Conservation (phyloP, 192 early-diverging fungal species). For the Lobosporangium transversale region DNA sequence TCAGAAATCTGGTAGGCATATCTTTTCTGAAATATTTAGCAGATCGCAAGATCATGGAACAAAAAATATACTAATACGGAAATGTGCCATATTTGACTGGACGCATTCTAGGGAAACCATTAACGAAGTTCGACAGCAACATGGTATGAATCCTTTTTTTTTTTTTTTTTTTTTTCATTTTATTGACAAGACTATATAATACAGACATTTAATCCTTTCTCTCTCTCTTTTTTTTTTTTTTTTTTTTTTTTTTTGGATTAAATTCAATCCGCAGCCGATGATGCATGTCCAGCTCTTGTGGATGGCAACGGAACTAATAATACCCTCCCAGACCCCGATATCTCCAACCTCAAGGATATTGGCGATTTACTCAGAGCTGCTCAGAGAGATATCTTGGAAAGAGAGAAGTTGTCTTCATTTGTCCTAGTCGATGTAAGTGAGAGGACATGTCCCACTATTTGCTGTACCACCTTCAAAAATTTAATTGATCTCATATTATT, state of each 20-base stretch:
- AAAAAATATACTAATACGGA: not conserved
- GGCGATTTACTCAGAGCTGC: constrained; percentile 66
- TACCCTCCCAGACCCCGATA: constrained; percentile 69
- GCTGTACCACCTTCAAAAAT: not conserved
- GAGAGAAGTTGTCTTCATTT: constrained; percentile 67
- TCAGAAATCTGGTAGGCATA: constrained; percentile 58
- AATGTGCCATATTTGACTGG: not conserved
- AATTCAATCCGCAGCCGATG: not conserved
- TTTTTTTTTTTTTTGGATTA: not conserved
- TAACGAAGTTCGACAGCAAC: constrained; percentile 22
- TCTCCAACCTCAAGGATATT: constrained; percentile 75
- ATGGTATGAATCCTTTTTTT: constrained; percentile 18
- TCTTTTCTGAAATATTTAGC: too few species aligned
- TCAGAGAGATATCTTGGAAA: constrained; percentile 58
- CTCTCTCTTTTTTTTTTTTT: not conserved
- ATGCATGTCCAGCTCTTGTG: constrained; percentile 11
- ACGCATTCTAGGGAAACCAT: constrained; percentile 14
- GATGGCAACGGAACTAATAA: constrained; percentile 9
- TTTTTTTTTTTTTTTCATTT: not conserved
- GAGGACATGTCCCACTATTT: not conserved
- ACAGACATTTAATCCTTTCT: not conserved
- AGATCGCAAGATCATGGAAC: not conserved
- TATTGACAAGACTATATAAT: not conserved
- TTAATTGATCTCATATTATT: not conserved
- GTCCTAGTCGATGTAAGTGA: constrained; percentile 63